A percentile compares a stretch with the other conserved stretches of the same genome.
These are phyloP conservation scores for Calvatia gigantea DNA, from an alignment of 768 basidiomycete species.

Conservation along the genomic window DNA sequence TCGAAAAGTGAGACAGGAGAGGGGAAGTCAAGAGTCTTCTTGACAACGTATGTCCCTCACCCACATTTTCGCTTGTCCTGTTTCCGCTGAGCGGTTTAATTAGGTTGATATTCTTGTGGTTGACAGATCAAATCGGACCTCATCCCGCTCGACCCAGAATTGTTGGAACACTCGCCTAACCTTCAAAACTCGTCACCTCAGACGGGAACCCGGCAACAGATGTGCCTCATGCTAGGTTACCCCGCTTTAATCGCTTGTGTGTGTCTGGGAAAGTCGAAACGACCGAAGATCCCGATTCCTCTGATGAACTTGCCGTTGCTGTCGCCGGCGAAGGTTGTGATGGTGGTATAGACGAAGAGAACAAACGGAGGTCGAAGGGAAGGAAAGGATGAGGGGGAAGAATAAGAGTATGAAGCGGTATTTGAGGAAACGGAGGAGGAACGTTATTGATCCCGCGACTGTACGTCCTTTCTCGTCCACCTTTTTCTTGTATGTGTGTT, in stretches of 20 bases:
- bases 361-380: slow-evolving; percentile 39
- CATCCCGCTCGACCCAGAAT: slow-evolving; percentile 80
- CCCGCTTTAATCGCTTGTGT: slow-evolving; percentile 75
- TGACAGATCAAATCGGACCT: slow-evolving; percentile 92
- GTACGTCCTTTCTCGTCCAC: slow-evolving; percentile 36
- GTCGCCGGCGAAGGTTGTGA: slow-evolving; percentile 39
- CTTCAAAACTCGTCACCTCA: slow-evolving; percentile 12
- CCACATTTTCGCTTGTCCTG: too few species aligned
- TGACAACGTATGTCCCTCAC: slow-evolving; percentile 72
- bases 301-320: slow-evolving; percentile 35
- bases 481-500: too few species aligned
- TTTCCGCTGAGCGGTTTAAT: too few species aligned
- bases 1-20: slow-evolving; percentile 74
- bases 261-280: slow-evolving; percentile 72
- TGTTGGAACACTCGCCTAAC: slow-evolving; percentile 56
- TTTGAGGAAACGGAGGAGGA: slow-evolving; percentile 89
- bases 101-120: too few species aligned
- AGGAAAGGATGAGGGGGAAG: slow-evolving; percentile 84
- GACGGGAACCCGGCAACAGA: slow-evolving; percentile 30
- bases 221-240: slow-evolving; percentile 66
- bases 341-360: slow-evolving; percentile 36
- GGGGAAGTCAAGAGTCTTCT: slow-evolving; percentile 87
- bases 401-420: slow-evolving; percentile 83
- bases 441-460: slow-evolving; percentile 83
- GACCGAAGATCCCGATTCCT: slow-evolving; percentile 26